Evolutionary conservation across 805 yeast genomes (phyloP).

Genomic region (Wickerhamomyces kurtzmanii): DNA sequence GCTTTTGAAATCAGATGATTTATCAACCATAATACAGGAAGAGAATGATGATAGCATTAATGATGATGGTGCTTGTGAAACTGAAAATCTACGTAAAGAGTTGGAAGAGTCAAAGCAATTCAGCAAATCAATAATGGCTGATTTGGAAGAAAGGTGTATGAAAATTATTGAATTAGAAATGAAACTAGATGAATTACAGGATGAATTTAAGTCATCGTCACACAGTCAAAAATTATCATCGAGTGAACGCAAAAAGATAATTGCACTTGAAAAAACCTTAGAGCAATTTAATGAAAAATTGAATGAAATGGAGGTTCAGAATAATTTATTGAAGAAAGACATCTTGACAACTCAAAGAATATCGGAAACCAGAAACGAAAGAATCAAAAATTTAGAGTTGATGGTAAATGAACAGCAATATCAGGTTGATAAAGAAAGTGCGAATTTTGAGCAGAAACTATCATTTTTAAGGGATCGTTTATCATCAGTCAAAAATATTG

Average conservation of each 20-base stretch:
- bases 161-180: slow-evolving; percentile 29
- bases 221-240: slow-evolving; percentile 16
- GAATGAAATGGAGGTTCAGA: slow-evolving; percentile 53
- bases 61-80: background rate
- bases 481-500: slow-evolving; percentile 13
- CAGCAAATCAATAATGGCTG: slow-evolving; percentile 11
- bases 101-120: slow-evolving; percentile 11
- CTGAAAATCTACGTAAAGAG: slow-evolving; percentile 3
- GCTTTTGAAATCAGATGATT: too few relatives aligned
- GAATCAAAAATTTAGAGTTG: slow-evolving; percentile 44
- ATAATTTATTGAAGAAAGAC: slow-evolving; percentile 45
- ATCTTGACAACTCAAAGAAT: slow-evolving; percentile 43
- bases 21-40: too few relatives aligned
- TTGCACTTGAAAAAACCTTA: slow-evolving; percentile 47
- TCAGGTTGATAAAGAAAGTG: slow-evolving; percentile 36
- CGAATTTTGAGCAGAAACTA: slow-evolving; percentile 36
- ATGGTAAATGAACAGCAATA: slow-evolving; percentile 40
- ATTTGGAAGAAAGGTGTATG: slow-evolving; percentile 16
- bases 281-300: slow-evolving; percentile 48
- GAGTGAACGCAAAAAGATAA: slow-evolving; percentile 37
- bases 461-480: slow-evolving; percentile 16
- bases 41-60: background rate
- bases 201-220: slow-evolving; percentile 16
- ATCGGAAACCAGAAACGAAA: slow-evolving; percentile 44
- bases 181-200: slow-evolving; percentile 28